phyloP scores from a whole-genome alignment of 179 eudicot genomes.

The Spergularia azorica region DNA sequence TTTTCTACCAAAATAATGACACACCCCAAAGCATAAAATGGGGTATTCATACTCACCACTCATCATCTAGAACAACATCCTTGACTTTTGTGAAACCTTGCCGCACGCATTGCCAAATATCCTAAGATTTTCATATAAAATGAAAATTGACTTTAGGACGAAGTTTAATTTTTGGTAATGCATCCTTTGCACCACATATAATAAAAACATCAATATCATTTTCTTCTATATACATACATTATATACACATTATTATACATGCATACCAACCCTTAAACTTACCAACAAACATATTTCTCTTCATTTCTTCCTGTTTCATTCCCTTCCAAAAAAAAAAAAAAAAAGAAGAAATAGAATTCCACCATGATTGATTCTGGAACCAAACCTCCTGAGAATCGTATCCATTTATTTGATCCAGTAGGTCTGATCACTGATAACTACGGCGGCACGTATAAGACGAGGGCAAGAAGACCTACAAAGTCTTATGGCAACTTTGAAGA shows the following conservation, averaged over 20 bases:
- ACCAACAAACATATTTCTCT: not conserved
- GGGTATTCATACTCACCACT: not conserved
- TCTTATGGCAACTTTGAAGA: constrained; percentile 27
- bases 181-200: constrained; percentile 1
- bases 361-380: constrained; percentile 46
- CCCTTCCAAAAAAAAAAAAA: constrained; percentile 1
- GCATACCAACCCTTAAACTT: constrained; percentile 14
- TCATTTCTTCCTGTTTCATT: not conserved
- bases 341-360: not conserved
- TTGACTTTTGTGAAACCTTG: constrained; percentile 31
- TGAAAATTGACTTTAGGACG: constrained; percentile 10
- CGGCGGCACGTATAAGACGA: not conserved
- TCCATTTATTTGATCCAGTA: constrained; percentile 45
- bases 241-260: not conserved
- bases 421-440: constrained; percentile 27
- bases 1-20: constrained; percentile 6
- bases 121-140: constrained; percentile 18
- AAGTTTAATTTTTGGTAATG: constrained; percentile 26
- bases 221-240: constrained; percentile 6
- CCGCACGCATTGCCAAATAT: constrained; percentile 34
- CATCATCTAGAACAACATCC: constrained; percentile 32
- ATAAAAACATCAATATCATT: not conserved
- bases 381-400: constrained; percentile 32
- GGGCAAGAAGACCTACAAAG: constrained; percentile 24
- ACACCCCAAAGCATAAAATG: not conserved